These are phyloP conservation scores for Cytospora chrysosperma DNA, from an alignment of 2,329 filamentous ascomycete genomes.

Conservation along the genomic window DNA sequence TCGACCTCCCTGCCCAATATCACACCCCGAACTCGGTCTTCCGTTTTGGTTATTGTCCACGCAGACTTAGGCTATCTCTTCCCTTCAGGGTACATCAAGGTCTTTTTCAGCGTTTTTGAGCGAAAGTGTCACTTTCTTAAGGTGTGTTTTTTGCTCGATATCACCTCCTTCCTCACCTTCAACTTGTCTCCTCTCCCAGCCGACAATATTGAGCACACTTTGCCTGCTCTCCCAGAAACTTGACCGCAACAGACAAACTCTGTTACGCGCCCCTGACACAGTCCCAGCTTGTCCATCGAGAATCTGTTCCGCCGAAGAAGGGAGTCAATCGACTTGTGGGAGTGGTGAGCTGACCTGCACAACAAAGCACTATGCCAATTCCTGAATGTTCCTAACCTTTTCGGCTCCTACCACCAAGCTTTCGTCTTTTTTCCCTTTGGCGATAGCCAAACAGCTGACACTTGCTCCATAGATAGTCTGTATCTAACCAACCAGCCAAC, in stretches of 20 bases:
- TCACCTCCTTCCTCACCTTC: not conserved
- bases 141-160: conserved; percentile 5
- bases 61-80: conserved; percentile 24
- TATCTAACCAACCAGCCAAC: not conserved
- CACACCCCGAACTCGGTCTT: conserved; percentile 3
- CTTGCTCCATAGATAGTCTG: not conserved
- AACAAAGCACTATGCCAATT: no score
- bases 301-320: not conserved
- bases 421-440: no score
- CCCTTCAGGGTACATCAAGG: conserved; percentile 15
- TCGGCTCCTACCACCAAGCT: no score
- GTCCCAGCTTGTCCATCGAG: not conserved
- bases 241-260: not conserved
- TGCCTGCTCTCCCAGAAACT: no score
- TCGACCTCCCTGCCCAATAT: not conserved
- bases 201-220: not conserved
- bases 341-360: not conserved
- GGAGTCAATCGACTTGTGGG: not conserved
- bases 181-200: not conserved
- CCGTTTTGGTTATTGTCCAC: conserved; percentile 21
- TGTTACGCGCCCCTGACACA: not conserved
- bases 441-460: not conserved
- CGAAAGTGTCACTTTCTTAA: conserved; percentile 19
- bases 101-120: conserved; percentile 21
- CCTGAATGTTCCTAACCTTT: no score